These are phyloP conservation scores for Backusella morwellensis DNA, from an alignment of 192 early-diverging fungal genomes.

Conservation along the genomic window DNA sequence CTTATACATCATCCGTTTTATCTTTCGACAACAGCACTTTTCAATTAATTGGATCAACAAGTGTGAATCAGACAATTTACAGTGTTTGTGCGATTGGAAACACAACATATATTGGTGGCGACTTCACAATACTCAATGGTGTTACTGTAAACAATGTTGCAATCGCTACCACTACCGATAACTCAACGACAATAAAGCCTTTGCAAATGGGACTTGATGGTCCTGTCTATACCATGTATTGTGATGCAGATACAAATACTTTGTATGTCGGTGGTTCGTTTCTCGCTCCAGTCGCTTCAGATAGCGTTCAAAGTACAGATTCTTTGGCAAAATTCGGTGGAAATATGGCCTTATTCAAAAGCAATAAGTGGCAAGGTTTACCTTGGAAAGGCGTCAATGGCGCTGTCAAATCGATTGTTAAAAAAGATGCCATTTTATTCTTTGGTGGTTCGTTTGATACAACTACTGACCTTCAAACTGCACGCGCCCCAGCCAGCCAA, in stretches of 20 bases:
- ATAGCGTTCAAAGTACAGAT: not conserved
- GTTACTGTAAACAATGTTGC: constrained; percentile 27
- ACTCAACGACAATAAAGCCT: not conserved
- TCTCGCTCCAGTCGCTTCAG: constrained; percentile 17
- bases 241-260: constrained; percentile 11
- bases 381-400: constrained; percentile 73
- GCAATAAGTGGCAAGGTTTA: constrained; percentile 47
- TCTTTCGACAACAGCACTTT: constrained; percentile 20
- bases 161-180: not conserved
- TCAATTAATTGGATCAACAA: constrained; percentile 11
- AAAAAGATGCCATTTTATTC: constrained; percentile 46
- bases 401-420: constrained; percentile 53
- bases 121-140: constrained; percentile 17
- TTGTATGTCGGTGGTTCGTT: constrained; percentile 36
- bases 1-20: constrained; percentile 16
- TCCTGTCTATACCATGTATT: constrained; percentile 27
- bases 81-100: constrained; percentile 10
- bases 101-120: constrained; percentile 27
- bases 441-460: constrained; percentile 68
- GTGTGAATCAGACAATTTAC: constrained; percentile 19
- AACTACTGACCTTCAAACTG: constrained; percentile 57
- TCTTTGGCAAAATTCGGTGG: constrained; percentile 24
- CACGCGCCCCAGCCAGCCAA: constrained; percentile 44
- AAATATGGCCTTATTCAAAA: constrained; percentile 24
- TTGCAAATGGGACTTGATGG: constrained; percentile 34